Evolutionary conservation across 345 rosid species (phyloP).

Genomic region (thale cress (Arabidopsis thaliana)): DNA sequence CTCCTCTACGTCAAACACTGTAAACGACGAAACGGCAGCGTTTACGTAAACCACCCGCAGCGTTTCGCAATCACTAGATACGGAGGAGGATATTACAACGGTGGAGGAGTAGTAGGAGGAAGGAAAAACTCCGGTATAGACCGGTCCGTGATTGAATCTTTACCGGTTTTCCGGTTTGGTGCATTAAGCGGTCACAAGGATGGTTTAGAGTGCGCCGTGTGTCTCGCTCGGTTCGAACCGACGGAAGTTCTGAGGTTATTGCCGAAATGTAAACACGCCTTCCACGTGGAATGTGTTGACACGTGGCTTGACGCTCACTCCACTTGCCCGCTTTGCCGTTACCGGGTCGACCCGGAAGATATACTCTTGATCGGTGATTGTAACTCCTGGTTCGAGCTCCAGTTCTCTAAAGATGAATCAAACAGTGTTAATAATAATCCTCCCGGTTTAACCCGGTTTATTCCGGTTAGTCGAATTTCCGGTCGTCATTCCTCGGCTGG

Average conservation of each 20-base stretch:
- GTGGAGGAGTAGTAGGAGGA: neutral
- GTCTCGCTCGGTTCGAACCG: slow-evolving; percentile 67
- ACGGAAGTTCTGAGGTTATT: slow-evolving; percentile 64
- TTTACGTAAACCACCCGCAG: slow-evolving; percentile 36
- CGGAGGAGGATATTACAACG: slow-evolving; percentile 22
- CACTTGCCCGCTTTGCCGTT: slow-evolving; percentile 93
- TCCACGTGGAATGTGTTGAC: slow-evolving; percentile 92
- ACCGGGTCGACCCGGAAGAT: slow-evolving; percentile 92
- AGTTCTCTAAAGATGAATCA: slow-evolving; percentile 30
- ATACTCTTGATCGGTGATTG: slow-evolving; percentile 60
- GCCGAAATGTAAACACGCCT: slow-evolving; percentile 93
- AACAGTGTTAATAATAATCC: neutral
- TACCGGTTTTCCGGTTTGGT: slow-evolving; percentile 83
- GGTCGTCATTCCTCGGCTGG: slow-evolving; percentile 85
- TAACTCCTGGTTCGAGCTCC: slow-evolving; percentile 39
- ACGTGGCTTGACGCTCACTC: slow-evolving; percentile 98
- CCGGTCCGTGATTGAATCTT: slow-evolving; percentile 68
- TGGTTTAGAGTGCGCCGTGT: slow-evolving; percentile 88
- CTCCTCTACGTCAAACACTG: slow-evolving; percentile 90
- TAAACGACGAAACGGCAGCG: slow-evolving; percentile 45
- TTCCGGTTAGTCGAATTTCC: slow-evolving; percentile 51
- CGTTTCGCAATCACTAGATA: slow-evolving; percentile 24
- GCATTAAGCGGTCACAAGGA: slow-evolving; percentile 76
- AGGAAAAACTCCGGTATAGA: slow-evolving; percentile 84
- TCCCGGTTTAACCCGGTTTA: slow-evolving; percentile 23